Conservation (phyloP, 2,329 filamentous ascomycete species). For the Rachicladosporium sp. region DNA sequence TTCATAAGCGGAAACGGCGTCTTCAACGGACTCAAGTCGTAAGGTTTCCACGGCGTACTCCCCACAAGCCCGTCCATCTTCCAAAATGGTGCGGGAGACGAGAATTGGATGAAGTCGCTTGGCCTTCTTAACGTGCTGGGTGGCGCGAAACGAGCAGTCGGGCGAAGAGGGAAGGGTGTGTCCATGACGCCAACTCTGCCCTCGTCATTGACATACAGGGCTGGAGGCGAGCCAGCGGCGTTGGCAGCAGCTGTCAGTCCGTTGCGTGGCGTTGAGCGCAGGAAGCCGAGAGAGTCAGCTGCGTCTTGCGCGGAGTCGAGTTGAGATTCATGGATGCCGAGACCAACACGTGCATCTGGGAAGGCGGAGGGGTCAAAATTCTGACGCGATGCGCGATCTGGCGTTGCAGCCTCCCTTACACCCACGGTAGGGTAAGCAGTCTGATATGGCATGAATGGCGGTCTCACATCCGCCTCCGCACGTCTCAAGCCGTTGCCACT, state of each 20-base stretch:
- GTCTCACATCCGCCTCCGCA: slow-evolving; percentile 25
- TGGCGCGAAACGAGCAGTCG: slow-evolving; percentile 55
- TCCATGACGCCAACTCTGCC: slow-evolving; percentile 22
- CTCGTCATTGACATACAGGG: slow-evolving; percentile 26
- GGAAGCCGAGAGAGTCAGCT: slow-evolving; percentile 11
- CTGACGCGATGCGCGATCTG: slow-evolving; percentile 38
- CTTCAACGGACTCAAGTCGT: slow-evolving; percentile 27
- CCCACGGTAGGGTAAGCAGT: slow-evolving; percentile 31
- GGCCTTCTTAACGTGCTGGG: slow-evolving; percentile 71
- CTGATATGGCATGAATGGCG: slow-evolving; percentile 28
- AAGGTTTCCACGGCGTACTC: slow-evolving; percentile 48
- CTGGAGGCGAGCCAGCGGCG: slow-evolving; percentile 25
- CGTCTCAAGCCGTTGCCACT: slow-evolving; percentile 32
- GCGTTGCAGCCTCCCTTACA: slow-evolving; percentile 41
- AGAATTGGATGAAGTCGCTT: slow-evolving; percentile 76
- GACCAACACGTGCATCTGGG: slow-evolving; percentile 13
- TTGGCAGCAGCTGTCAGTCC: slow-evolving; percentile 24
- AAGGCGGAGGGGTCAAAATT: slow-evolving; percentile 9
- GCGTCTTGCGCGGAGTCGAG: slow-evolving; percentile 11
- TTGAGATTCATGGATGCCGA: slow-evolving; percentile 20
- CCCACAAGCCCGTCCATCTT: slow-evolving; percentile 68
- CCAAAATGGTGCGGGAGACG: slow-evolving; percentile 78
- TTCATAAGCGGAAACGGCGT: slow-evolving; percentile 25
- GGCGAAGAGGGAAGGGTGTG: slow-evolving; percentile 26
- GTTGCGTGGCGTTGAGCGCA: slow-evolving; percentile 22